Evolutionary conservation across 805 yeast species (phyloP), one percentile per base, ranked within the genome.

Genomic region (Metschnikowia corniflorae): DNA sequence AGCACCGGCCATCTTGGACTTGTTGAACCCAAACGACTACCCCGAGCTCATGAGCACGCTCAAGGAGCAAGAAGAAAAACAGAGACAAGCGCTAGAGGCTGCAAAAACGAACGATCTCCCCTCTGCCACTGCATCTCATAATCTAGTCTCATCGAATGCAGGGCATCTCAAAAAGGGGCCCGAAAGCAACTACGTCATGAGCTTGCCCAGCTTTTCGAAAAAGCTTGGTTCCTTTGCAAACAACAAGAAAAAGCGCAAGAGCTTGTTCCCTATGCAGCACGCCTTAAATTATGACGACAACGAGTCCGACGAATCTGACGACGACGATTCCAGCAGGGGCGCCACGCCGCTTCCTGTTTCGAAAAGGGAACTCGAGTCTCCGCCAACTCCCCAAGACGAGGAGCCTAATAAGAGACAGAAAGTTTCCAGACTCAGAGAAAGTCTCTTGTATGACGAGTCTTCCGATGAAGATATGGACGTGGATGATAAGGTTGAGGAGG

Each of bases 1-100:
- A 16, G 88, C 84, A 0, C 86, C 93, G 0, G 68, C 71, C 2
- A 74, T 87, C 13, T 65, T 83, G 36, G 80, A 80, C 20, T 59
- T 73, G 14, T 65, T 87, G 46, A 72, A 75, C 39, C 80, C 78
- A 26, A 75, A 73, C 4, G 71, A 71, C 25, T 82, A 74, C 51
- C 82, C 86, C 1, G 73, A 70, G 3, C 53, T 67, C 14, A 51
- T 67, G 17, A 53, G 57, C 27, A 68, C 61, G 16, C 52, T 67
- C 29, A 63, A 56, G 37, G 58, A 57, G 16, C 57, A 65, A 42
- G 47, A 49, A 30, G 33, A 36, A 29, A 42, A 44, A 29, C 33
- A 23, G 21, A 32, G 43, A 23, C 46, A 19, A 22, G 36, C 30
- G 4, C 21, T 27, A 9, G 33, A 31, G 18, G 35, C 29, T 7